A percentile compares a stretch with the other conserved stretches of the same genome.
Evolutionary conservation across 495 filamentous ascomycete species (phyloP).

Genomic region (Penicillium antarcticum): DNA sequence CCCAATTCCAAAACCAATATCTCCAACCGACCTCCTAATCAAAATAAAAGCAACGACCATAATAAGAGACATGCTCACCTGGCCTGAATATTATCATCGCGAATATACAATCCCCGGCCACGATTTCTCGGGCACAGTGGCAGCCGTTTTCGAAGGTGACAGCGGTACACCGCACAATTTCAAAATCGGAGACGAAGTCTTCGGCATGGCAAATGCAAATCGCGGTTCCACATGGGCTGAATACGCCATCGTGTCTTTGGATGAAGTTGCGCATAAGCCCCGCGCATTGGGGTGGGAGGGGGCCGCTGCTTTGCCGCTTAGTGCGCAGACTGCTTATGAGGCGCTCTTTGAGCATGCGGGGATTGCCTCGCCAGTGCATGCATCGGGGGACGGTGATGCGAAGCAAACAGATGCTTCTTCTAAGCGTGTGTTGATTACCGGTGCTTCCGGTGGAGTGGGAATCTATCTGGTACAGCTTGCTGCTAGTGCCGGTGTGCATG

Average conservation of each 20-base stretch:
- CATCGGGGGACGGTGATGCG: not conserved
- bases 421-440: conserved; percentile 26
- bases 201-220: conserved; percentile 26
- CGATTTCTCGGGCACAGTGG: conserved; percentile 45
- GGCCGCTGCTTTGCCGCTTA: conserved; percentile 30
- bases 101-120: conserved; percentile 32
- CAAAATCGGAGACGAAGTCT: conserved; percentile 32
- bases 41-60: conserved; percentile 28
- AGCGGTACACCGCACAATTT: conserved; percentile 4
- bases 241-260: conserved; percentile 19
- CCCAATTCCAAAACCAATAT: conserved; percentile 20
- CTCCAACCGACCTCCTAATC: conserved; percentile 23
- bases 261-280: conserved; percentile 27
- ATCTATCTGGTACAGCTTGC: conserved; percentile 36
- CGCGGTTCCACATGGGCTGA: conserved; percentile 29
- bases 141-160: conserved; percentile 12
- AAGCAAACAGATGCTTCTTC: too few relatives aligned
- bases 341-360: conserved; percentile 29
- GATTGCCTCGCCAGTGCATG: not conserved
- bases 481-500: conserved; percentile 16
- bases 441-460: conserved; percentile 32
- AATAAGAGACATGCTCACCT: conserved; percentile 32
- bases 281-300: conserved; percentile 11
- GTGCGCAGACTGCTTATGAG: conserved; percentile 31
- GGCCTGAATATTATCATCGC: conserved; percentile 32